A percentile compares a stretch with the other conserved stretches of the same genome.
phyloP scores from a whole-genome alignment of 306 rosid species.

The Prunus mume region DNA sequence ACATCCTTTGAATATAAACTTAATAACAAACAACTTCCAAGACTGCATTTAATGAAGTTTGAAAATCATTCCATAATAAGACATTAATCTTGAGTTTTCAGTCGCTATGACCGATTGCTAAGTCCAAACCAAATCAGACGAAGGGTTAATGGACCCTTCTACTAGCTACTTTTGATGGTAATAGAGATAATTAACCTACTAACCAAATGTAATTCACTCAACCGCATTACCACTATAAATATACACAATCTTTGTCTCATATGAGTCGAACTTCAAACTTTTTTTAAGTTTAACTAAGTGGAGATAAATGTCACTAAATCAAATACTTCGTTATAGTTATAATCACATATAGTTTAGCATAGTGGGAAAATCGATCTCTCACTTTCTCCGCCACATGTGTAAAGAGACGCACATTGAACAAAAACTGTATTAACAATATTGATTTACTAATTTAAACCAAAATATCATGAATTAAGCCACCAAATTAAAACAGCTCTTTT shows the following conservation, averaged over 20 bases:
- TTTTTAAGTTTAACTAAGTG: too few relatives aligned
- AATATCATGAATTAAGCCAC: slow-evolving; percentile 3
- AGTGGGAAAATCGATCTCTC: too few relatives aligned
- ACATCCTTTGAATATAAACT: not conserved
- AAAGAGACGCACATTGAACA: too few relatives aligned
- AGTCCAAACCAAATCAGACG: not conserved
- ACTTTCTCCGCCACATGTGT: not conserved
- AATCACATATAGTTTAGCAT: too few relatives aligned
- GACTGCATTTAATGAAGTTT: not conserved
- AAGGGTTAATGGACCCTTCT: not conserved
- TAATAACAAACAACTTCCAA: not conserved
- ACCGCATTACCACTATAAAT: not conserved
- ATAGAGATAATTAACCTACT: not conserved
- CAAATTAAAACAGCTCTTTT: slow-evolving; percentile 20
- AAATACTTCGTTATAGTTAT: too few relatives aligned
- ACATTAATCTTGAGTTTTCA: too few relatives aligned
- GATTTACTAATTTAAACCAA: not conserved
- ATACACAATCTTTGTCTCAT: not conserved
- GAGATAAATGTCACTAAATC: too few relatives aligned
- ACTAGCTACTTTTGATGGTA: not conserved
- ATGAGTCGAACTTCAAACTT: not conserved
- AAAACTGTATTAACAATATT: not conserved
- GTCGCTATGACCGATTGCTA: not conserved
- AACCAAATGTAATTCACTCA: not conserved
- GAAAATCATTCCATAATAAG: not conserved